Base-by-base conservation (phyloP, 192 early-diverging fungal species). In the Ramicandelaber brevisporus region DNA sequence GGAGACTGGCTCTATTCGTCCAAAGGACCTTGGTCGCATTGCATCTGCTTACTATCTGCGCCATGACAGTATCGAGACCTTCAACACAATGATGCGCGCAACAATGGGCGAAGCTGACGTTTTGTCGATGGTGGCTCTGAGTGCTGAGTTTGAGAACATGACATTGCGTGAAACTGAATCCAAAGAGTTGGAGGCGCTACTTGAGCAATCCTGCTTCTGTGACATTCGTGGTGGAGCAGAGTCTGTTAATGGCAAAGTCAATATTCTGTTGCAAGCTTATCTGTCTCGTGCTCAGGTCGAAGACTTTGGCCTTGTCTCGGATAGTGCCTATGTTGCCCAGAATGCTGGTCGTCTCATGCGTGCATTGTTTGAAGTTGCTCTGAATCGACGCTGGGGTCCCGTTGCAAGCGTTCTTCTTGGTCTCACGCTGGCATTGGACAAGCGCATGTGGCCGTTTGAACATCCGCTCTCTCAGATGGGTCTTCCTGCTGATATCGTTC, bases 281-380 rank as follows among this genome's bases (percentile, higher is more conserved):
- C 73, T 99, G 22, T 79, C 81, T 3, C 59, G 72, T 14, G 59
- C 67, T 2, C 52, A 36, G 6, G 50, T 89, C 34, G 75, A 93
- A 14, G 85, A 93, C 51, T 96, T 93, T 65, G 78, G 87, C 2
- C 57, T 99, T 20, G 69, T 88, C 4, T 89, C 95, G 0, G 95
- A 99, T 46, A 59, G 63, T 22, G 73, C 70, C 0, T 99, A 92
- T 50, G 83, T 99, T 9, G 73, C 78, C 2, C 87, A 99, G 48
- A 95, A 93, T 41, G 70, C 82, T 1, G 74, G 69, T 1, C 77
- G 95, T 38, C 80, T 99, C 22, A 53, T 89, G 14, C 65, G 95
- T 2, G 89, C 95, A 2, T 43, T 99, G 27, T 99, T 99, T 46
- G 85, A 99, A 41, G 80, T 96, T 40, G 78, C 86, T 0, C 29